phyloP scores from a whole-genome alignment of 345 rosid species.

The Gossypium turneri region DNA sequence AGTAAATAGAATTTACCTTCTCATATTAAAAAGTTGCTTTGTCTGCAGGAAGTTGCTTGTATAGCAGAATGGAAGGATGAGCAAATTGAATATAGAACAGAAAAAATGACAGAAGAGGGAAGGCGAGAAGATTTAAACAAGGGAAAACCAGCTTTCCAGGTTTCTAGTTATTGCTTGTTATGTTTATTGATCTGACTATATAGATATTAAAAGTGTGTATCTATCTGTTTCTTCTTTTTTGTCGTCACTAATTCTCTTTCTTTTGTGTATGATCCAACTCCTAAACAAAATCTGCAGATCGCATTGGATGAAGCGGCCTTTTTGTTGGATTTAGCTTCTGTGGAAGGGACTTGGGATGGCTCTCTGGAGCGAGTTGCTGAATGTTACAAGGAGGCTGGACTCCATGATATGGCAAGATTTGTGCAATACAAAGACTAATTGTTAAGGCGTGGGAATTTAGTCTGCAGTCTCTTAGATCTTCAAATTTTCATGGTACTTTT shows the following conservation, averaged over 20 bases:
- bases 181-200: conserved; percentile 1
- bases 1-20: neutral
- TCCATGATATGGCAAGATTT: conserved; percentile 53
- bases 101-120: conserved; percentile 68
- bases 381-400: conserved; percentile 72
- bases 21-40: neutral
- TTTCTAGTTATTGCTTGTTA: conserved; percentile 12
- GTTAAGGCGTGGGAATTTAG: neutral
- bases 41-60: conserved; percentile 20
- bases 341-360: conserved; percentile 80
- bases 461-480: neutral
- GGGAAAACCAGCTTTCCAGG: conserved; percentile 69
- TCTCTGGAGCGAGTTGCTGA: conserved; percentile 50
- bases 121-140: conserved; percentile 57
- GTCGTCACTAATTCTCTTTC: conserved; percentile 1
- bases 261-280: neutral
- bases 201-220: neutral
- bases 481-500: neutral
- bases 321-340: conserved; percentile 75
- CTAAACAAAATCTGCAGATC: conserved; percentile 34
- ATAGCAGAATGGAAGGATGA: conserved; percentile 81
- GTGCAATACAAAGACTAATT: conserved; percentile 49
- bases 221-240: neutral
- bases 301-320: conserved; percentile 68
- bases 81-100: conserved; percentile 64